Evolutionary conservation across 139 green algal genomes (phyloP), one percentile per base, ranked within the genome.

Genomic region (Picochlorum sp.): DNA sequence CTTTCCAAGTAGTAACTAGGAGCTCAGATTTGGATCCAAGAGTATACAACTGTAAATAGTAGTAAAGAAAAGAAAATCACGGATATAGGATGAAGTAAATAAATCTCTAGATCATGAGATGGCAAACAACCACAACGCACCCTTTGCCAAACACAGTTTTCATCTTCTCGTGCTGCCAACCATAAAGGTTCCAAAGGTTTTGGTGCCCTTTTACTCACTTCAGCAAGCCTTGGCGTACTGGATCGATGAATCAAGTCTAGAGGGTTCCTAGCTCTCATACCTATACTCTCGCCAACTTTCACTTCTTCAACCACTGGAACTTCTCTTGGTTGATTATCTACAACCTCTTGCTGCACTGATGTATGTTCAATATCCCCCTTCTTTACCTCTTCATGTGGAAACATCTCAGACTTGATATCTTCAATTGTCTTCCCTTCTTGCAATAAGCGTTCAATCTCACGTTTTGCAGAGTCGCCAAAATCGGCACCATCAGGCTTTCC

Each of bases 401-500:
- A 30, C 33, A 45, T 31, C 18, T 40, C 33, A 56, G 22, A 10
- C 33, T 59, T 53, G 5, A 84, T 55, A 35, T 81, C 58, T 16
- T 73, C 47, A 14, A 87, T 32, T 5, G 28, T 68, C 31, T 63
- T 61, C 20, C 83, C 81, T 13, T 5, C 20, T 9, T 51, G 39
- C 51, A 91, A 51, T 61, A 78, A 68, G 10, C 68, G 55, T 51
- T 81, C 65, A 47, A 93, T 77, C 36, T 59, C 40, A 14, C 63
- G 43, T 25, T 63, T 64, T 7, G 77, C 82, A n/a, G 56, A 30
- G 18, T 51, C 44, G 16, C 60, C 64, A 71, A 85, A 84, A 71
- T 93, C 82, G 2, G 81, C 84, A 25, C 81, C 84, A n/a, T 90
- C 73, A 6, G 84, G 87, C 57, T 81, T 83, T 32, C 87, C 87